Evolutionary conservation across 768 basidiomycete genomes (phyloP), one percentile per base, ranked within the genome.

Genomic region (Strobilomyces dryophilus): DNA sequence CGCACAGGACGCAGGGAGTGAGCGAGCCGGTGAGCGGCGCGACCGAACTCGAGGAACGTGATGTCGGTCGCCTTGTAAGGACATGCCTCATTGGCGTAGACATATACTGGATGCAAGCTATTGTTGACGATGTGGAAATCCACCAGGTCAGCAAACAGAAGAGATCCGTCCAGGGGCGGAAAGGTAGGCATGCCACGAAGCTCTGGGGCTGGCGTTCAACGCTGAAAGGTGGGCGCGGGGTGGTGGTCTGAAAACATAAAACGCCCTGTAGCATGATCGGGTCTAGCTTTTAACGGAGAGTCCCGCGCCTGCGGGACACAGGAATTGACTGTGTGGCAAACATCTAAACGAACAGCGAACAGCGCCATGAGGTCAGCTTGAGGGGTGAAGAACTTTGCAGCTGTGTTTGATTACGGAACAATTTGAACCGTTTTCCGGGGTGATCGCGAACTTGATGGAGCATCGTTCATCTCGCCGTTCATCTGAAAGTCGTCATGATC

Each of bases 11-110:
- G 59, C 17, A 66, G n/a, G 10, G 45, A 55, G 27, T 66, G 63
- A 1, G 69, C 70, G 4, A 65, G 61, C 18, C 72, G 65, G 39
- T 72, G 68, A 40, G 60, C 56, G 0, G 68, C 73, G n/a, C 61
- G 66, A 47, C 55, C 62, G 3, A 67, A 67, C 40, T 69, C 67
- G 4, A 66, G 55, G 44, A 52, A 60, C 0, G 55, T 45, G 24
- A 69, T 59, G 12, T 60, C 35, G 11, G 58, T 55, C 24, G 55
- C 54, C 18, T n/a, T 35, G 20, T 34, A n/a, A 47, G 40, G 61
- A 15, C 18, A 14, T 27, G 43, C 36, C 6, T 63, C 48, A 51
- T 62, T 32, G 0, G 55, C 17, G 15, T 58, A 69, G n/a, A 58
- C 49, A 10, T 52, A 62, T 8, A 55, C 27, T 5, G 66, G 47